Conservation (phyloP, 805 yeast genomes). For the Lipomyces chichibuensis region DNA sequence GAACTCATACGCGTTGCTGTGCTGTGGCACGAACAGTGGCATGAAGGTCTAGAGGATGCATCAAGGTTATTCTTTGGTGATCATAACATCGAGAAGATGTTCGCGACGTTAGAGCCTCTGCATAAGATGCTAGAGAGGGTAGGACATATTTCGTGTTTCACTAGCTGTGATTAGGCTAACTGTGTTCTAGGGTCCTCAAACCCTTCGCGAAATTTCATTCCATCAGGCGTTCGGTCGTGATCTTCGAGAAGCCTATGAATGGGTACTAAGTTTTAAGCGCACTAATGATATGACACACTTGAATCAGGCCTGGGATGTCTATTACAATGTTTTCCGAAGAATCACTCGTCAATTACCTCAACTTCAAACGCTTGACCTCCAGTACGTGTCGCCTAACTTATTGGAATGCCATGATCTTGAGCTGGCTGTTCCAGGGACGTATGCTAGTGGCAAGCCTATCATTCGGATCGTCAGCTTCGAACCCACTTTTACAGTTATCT, state of each 20-base stretch:
- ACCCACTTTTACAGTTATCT: constrained; percentile 80
- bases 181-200: constrained; percentile 66
- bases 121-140: constrained; percentile 78
- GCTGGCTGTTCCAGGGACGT: constrained; percentile 92
- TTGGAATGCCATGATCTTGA: constrained; percentile 77
- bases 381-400: constrained; percentile 89
- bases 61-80: constrained; percentile 92
- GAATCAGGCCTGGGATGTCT: constrained; percentile 98
- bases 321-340: constrained; percentile 89
- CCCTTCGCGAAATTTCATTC: constrained; percentile 89
- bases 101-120: constrained; percentile 83
- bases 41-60: constrained; percentile 96
- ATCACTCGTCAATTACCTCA: constrained; percentile 89
- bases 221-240: constrained; percentile 93
- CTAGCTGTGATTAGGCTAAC: not conserved
- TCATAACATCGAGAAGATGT: constrained; percentile 92
- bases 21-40: constrained; percentile 97
- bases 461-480: constrained; percentile 75
- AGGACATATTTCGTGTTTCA: not conserved
- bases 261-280: constrained; percentile 83
- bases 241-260: constrained; percentile 86
- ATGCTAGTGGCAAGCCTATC: constrained; percentile 79
- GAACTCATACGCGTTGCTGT: constrained; percentile 95
- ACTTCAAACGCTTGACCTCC: constrained; percentile 80
- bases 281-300: constrained; percentile 84